Evolutionary conservation across 106 monocot species (phyloP), one percentile per base, ranked within the genome.

Genomic region (Phalaenopsis equestris): DNA sequence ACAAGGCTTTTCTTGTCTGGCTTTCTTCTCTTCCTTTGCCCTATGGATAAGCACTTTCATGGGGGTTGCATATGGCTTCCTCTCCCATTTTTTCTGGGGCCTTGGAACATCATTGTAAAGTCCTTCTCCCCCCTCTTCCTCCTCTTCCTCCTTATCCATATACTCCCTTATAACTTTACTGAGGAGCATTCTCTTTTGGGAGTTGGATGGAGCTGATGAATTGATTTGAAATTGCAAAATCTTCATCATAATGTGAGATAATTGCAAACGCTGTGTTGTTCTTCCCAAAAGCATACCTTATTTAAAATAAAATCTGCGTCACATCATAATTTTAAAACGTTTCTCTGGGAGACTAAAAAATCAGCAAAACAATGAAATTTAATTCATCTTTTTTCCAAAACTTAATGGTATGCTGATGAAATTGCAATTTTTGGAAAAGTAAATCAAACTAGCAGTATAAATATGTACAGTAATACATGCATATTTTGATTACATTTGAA

Each of bases 31-130:
- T 79, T 87, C 80, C 81, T 89, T 90, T 39, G 92, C 95, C 24
- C 83, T 83, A 39, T 79, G 80, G 15, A 92, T 90, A 56, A 92
- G 75, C 4, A 79, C 76, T 75, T 90, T 90, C 84, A 92, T 86
- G 14, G 92, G 87, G 23, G 92, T 92, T 18, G 58, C 77, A 73
- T 87, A 92, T 47, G 95, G 89, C 67, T 95, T 95, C 65, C 92
- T 89, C 83, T 90, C 83, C 91, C 94, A 86, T 81, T 84, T 87
- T 83, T 77, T 89, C 3, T 83, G 79, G 19, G 86, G 82, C 81
- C 83, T 89, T 11, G 91, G 93, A 37, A 94, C 86, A 82, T 89
- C 93, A 4, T 70, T 45, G 57, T 91, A 94, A n/a, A 79, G n/a
- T 11, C 77, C 83, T 11, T 82, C 79, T 64, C 45, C 85, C 39